Percentiles rank a stretch among this genome's conserved stretches.
Conservation (phyloP, 1,139 yeast species). For the Yamadazyma dushanensis region DNA sequence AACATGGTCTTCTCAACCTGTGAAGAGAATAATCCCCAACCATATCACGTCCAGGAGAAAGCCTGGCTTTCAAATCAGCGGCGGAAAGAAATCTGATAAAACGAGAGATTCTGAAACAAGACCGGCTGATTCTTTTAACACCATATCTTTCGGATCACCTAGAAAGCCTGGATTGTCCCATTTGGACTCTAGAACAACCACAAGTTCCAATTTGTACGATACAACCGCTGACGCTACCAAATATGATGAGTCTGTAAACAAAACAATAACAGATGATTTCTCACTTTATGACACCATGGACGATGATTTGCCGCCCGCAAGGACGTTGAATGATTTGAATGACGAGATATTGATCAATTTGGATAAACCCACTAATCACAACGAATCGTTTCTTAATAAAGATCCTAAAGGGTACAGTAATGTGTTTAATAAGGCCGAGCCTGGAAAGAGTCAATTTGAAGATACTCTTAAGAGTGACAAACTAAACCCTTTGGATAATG, state of each 20-base stretch:
- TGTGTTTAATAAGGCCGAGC: conserved; percentile 36
- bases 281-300: conserved; percentile 27
- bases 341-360: conserved; percentile 38
- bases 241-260: conserved; percentile 33
- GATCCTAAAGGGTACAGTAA: conserved; percentile 49
- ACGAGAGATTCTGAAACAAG: conserved; percentile 11
- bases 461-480: conserved; percentile 9
- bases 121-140: conserved; percentile 31
- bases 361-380: conserved; percentile 25
- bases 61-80: conserved; percentile 40
- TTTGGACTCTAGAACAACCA: conserved; percentile 19
- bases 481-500: conserved; percentile 25
- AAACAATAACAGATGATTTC: conserved; percentile 30
- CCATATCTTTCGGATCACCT: conserved; percentile 42
- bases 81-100: conserved; percentile 20
- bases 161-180: conserved; percentile 18
- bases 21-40: conserved; percentile 60
- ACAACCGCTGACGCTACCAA: conserved; percentile 25
- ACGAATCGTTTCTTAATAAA: conserved; percentile 40
- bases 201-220: conserved; percentile 22
- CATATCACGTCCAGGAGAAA: conserved; percentile 47
- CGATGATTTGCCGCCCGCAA: conserved; percentile 61
- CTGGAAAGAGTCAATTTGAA: conserved; percentile 1
- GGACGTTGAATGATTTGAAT: conserved; percentile 59
- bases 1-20: conserved; percentile 51